Conservation (phyloP, 2,329 filamentous ascomycete genomes). For the Bipolaris oryzae region DNA sequence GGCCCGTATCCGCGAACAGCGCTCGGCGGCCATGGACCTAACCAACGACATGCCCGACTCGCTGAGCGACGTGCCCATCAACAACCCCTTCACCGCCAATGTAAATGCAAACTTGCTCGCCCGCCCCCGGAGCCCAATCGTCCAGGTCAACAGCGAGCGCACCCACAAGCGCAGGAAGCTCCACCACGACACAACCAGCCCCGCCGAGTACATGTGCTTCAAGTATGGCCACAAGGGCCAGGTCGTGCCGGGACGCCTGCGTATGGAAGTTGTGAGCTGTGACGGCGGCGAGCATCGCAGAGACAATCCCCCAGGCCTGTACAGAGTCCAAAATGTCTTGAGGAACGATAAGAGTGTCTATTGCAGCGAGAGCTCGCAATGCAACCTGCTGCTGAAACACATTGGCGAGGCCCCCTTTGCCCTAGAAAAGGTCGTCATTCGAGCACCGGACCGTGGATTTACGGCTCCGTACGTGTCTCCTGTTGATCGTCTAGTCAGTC, state of each 20-base stretch:
- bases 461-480: constrained; percentile 76
- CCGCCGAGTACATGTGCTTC: constrained; percentile 54
- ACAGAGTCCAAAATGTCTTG: constrained; percentile 73
- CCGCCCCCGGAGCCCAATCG: constrained; percentile 34
- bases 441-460: constrained; percentile 79
- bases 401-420: constrained; percentile 80
- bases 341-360: constrained; percentile 84
- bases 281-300: constrained; percentile 76
- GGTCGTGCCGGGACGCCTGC: constrained; percentile 78
- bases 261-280: constrained; percentile 87
- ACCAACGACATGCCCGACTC: constrained; percentile 29
- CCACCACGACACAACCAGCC: constrained; percentile 39
- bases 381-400: constrained; percentile 85
- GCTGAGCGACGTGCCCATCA: constrained; percentile 29
- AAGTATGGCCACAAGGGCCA: constrained; percentile 88
- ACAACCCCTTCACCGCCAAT: constrained; percentile 19
- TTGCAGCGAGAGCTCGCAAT: constrained; percentile 84
- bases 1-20: constrained; percentile 37
- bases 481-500: constrained; percentile 12
- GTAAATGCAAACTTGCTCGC: constrained; percentile 8
- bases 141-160: constrained; percentile 27
- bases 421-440: constrained; percentile 85
- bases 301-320: constrained; percentile 57
- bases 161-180: constrained; percentile 49
- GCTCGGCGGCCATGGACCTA: constrained; percentile 31